Base-by-base conservation (phyloP, 208 protist species). In the Wallacemonas rigidus region DNA sequence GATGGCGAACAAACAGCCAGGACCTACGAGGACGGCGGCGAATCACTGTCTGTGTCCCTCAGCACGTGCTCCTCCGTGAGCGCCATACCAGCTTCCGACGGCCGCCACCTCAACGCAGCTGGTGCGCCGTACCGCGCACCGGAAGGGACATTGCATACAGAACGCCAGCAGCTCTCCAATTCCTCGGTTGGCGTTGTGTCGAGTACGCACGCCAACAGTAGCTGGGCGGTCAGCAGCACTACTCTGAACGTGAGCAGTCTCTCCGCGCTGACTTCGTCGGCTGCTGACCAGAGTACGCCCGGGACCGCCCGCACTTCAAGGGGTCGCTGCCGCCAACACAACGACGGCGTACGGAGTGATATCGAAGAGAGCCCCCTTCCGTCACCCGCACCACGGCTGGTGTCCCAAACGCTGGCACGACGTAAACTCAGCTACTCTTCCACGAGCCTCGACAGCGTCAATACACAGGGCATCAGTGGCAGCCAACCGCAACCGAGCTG, bases 221-320 rank as follows among this genome's bases (percentile, higher is more conserved):
- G 53, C 60, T 65, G 60, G 60, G 60, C 60, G 40, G 60, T 51
- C 15, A 65, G 43, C 43, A 65, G 60, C 26, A 65, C 60, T 17
- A 65, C 60, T 11, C 60, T 82, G 1, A 78, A 74, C 9, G 55
- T 78, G 6, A 82, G 77, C 70, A 82, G 72, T 47, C 74, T 71
- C 57, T 75, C 73, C 4, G 40, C 63, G n/a, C 50, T 48, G 67
- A 53, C 69, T 53, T 2, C 43, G 35, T 12, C 36, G 15, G 12
- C 40, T 50, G 39, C 12, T 6, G 45, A 26, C 26, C 26, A 50
- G 45, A 50, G 12, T 12, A 50, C 45, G 8, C 45, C 45, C 45
- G 26, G 26, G 26, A 26, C 26, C 26, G 26, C 26, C 26, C 26
- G 26, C 26, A 26, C 26, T 26, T 26, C 26, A 26, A 26, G 26